Conservation (phyloP, 805 yeast species). For the Candida nonsorbophila region DNA sequence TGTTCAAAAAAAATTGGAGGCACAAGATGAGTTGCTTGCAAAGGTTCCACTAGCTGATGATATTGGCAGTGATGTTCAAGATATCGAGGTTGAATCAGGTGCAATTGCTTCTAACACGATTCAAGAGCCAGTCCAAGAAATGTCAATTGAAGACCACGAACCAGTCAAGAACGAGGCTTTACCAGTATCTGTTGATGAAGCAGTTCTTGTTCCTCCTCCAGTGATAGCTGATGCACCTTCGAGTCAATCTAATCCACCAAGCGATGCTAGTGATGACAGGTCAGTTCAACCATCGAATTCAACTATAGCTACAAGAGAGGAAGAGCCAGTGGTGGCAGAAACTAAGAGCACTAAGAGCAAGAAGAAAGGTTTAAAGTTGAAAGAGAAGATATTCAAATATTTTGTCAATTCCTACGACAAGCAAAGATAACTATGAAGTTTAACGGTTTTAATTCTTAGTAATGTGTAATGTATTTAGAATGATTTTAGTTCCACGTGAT, state of each 20-base stretch:
- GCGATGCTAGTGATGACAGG: conserved; percentile 5
- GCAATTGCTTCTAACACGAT: no score
- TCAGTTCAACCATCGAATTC: conserved; percentile 6
- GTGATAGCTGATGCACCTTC: neutral
- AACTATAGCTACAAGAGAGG: conserved; percentile 4
- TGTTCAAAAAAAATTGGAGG: no score
- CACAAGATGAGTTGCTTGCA: no score
- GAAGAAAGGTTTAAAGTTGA: conserved; percentile 13
- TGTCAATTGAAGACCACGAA: conserved; percentile 3
- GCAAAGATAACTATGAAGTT: neutral
- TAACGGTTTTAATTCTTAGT: no score
- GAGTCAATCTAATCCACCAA: neutral
- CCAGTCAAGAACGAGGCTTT: neutral
- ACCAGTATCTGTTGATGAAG: conserved; percentile 1
- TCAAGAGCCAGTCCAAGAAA: conserved; percentile 4
- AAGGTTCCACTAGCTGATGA: no score
- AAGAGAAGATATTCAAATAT: conserved; percentile 20
- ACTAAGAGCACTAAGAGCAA: conserved; percentile 2
- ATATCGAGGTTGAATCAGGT: no score
- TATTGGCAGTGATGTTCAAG: no score
- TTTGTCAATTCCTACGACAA: conserved; percentile 25
- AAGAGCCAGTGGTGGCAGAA: neutral
- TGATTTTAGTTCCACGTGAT: no score
- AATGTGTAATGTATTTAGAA: conserved; percentile 1
- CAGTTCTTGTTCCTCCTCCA: neutral